These are phyloP conservation scores for Thelonectria olida DNA, from an alignment of 2,329 filamentous ascomycete species.

Conservation along the genomic window DNA sequence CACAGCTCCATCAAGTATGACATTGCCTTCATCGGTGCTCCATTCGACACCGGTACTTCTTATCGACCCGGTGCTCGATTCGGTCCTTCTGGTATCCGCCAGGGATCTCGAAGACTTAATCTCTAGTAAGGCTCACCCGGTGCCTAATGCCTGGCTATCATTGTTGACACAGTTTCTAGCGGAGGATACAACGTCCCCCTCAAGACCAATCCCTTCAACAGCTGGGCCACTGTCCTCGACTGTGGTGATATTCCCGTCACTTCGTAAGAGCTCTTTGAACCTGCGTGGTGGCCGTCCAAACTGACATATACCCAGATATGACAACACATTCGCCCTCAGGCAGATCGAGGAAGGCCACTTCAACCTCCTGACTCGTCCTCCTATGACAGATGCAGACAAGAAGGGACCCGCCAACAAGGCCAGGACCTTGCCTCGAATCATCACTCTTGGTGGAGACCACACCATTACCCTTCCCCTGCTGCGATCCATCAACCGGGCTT, in stretches of 20 bases:
- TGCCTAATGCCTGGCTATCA: background rate
- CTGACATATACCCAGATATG: slow-evolving; percentile 64
- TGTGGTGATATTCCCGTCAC: slow-evolving; percentile 88
- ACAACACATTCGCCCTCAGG: slow-evolving; percentile 82
- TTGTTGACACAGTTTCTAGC: slow-evolving; percentile 53
- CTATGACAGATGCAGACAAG: slow-evolving; percentile 73
- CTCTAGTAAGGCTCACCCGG: slow-evolving; percentile 73
- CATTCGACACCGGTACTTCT: slow-evolving; percentile 87
- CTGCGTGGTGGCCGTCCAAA: background rate
- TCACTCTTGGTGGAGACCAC: slow-evolving; percentile 76
- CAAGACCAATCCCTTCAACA: slow-evolving; percentile 81
- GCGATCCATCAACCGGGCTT: slow-evolving; percentile 67
- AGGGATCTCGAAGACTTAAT: slow-evolving; percentile 86
- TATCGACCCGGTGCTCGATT: slow-evolving; percentile 87
- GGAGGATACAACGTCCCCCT: slow-evolving; percentile 89
- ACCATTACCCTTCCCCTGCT: slow-evolving; percentile 70
- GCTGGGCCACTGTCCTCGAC: slow-evolving; percentile 81
- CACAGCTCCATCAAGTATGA: slow-evolving; percentile 78
- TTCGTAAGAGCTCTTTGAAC: slow-evolving; percentile 63
- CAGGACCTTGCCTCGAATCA: slow-evolving; percentile 81
- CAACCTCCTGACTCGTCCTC: slow-evolving; percentile 74
- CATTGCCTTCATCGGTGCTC: slow-evolving; percentile 86
- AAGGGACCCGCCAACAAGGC: slow-evolving; percentile 75
- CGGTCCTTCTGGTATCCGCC: slow-evolving; percentile 84
- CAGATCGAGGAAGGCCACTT: slow-evolving; percentile 90